These are phyloP conservation scores for Puccinia horiana DNA, from an alignment of 1,284 basidiomycete genomes.

Conservation along the genomic window DNA sequence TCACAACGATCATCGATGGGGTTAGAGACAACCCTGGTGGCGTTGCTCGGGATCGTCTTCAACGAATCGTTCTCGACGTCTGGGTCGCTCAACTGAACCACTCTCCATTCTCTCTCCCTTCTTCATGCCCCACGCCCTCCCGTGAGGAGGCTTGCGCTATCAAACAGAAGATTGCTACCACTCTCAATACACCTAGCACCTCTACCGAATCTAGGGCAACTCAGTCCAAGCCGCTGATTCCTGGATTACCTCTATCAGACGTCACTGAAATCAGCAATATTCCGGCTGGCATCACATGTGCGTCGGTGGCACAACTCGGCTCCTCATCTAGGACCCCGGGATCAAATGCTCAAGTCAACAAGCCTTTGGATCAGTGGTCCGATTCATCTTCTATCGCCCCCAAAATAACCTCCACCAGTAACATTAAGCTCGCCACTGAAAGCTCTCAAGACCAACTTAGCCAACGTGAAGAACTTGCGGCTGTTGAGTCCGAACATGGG, in stretches of 20 bases:
- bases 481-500: not conserved
- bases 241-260: not conserved
- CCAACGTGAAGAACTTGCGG: not conserved
- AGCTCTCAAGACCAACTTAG: not conserved
- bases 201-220: not conserved
- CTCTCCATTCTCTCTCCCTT: not conserved
- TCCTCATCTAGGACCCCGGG: too few species aligned
- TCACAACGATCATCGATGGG: not conserved
- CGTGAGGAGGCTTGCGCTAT: not conserved
- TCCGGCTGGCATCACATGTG: not conserved
- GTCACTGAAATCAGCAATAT: not conserved
- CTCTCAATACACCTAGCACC: not conserved
- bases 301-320: too few species aligned
- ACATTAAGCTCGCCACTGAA: not conserved
- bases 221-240: not conserved
- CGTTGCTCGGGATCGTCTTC: not conserved
- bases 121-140: not conserved
- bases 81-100: not conserved
- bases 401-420: not conserved
- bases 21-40: not conserved
- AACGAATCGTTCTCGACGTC: conserved; percentile 1
- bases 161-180: not conserved
- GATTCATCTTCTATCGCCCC: not conserved
- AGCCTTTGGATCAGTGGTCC: not conserved
- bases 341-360: too few species aligned